These are phyloP conservation scores for Claviceps humidiphila DNA, from an alignment of 2,329 filamentous ascomycete species.

Conservation along the genomic window DNA sequence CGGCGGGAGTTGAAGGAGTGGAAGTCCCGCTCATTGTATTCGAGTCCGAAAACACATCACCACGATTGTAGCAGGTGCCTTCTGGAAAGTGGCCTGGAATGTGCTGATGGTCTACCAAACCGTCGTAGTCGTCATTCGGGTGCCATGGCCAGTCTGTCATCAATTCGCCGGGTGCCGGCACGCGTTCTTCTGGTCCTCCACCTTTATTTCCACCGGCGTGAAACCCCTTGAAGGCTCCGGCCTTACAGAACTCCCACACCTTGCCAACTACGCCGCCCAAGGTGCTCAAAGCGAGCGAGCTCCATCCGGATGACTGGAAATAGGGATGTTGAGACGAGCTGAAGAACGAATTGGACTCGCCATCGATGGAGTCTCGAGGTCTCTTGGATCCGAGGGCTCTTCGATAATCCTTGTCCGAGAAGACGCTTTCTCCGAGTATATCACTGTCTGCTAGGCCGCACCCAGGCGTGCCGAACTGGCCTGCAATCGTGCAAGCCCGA, in stretches of 20 bases:
- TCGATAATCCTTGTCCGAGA: constrained; percentile 44
- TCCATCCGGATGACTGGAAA: constrained; percentile 33
- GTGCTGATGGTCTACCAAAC: constrained; percentile 11
- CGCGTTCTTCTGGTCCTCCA: constrained; percentile 28
- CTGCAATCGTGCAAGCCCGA: constrained; percentile 34
- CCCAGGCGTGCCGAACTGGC: constrained; percentile 38
- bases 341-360: constrained; percentile 20
- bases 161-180: constrained; percentile 9
- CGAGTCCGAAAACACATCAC: constrained; percentile 13
- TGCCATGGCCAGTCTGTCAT: constrained; percentile 3
- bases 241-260: constrained; percentile 73
- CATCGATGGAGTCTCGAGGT: constrained; percentile 23
- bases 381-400: constrained; percentile 37
- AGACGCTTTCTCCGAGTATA: constrained; percentile 38
- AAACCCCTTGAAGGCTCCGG: constrained; percentile 66
- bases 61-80: constrained; percentile 10
- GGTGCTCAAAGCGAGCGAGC: constrained; percentile 44
- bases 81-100: constrained; percentile 21
- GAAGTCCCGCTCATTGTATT: constrained; percentile 20
- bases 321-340: constrained; percentile 16
- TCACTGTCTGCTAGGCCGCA: constrained; percentile 18
- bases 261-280: constrained; percentile 59
- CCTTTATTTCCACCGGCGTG: constrained; percentile 69
- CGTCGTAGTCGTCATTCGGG: constrained; percentile 9
- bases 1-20: constrained; percentile 31